A percentile compares a stretch with the other conserved stretches of the same genome.
These are phyloP conservation scores for Magnolia changhungtana DNA, from an alignment of 164 flowering plant species.

Conservation along the genomic window DNA sequence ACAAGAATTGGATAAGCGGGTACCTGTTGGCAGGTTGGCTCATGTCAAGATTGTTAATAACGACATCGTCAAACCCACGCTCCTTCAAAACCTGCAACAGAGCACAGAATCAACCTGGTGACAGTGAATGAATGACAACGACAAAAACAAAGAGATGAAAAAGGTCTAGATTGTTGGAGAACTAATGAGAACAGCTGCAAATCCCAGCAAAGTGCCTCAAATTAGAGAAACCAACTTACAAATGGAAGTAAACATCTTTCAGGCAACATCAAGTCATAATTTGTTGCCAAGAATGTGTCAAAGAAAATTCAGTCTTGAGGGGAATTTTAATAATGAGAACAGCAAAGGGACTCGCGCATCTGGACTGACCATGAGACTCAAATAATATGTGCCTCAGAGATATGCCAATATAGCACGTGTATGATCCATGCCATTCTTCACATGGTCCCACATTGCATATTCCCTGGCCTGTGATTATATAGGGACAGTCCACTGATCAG, in stretches of 20 bases:
- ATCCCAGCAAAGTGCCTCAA: not conserved
- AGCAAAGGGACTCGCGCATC: not conserved
- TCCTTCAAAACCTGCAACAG: conserved; percentile 75
- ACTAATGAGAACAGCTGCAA: not conserved
- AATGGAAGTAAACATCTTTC: not conserved
- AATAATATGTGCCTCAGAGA: not conserved
- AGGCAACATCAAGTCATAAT: not conserved
- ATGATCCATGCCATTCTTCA: not conserved
- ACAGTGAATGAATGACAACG: not conserved
- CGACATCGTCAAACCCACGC: conserved; percentile 64
- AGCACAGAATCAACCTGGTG: conserved; percentile 7
- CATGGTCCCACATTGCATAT: not conserved
- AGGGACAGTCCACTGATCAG: too few relatives aligned
- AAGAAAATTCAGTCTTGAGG: not conserved
- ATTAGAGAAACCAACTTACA: not conserved
- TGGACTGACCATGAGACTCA: not conserved
- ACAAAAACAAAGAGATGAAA: not conserved
- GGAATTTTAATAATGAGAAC: too few relatives aligned
- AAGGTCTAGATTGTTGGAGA: not conserved
- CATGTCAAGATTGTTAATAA: conserved; percentile 32
- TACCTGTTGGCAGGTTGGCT: conserved; percentile 57
- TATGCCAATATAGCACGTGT: not conserved
- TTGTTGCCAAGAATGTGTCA: not conserved
- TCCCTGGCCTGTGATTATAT: too few relatives aligned
- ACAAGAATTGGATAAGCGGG: not conserved